A percentile compares a stretch with the other conserved stretches of the same genome.
Conservation (phyloP, 345 rosid genomes). For the Arabidopsis suecica region DNA sequence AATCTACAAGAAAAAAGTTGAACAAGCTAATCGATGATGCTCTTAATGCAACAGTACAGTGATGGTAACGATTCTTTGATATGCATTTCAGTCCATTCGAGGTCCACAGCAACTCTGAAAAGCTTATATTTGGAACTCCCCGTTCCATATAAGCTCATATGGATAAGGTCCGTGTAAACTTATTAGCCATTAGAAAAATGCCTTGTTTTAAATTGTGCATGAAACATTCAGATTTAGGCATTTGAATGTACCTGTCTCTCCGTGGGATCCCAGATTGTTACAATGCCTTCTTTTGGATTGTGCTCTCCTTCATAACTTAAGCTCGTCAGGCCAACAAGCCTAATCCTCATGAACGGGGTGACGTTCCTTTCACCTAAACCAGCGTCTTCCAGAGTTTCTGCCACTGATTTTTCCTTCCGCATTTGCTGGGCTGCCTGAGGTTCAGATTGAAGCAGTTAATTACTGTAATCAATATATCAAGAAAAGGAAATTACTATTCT, state of each 20-base stretch:
- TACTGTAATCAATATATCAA: not conserved
- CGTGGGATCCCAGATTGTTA: conserved; percentile 95
- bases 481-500: conserved; percentile 32
- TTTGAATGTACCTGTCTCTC: conserved; percentile 69
- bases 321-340: conserved; percentile 75
- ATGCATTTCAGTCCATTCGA: not conserved
- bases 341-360: conserved; percentile 82
- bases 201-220: not conserved
- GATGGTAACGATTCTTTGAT: conserved; percentile 18
- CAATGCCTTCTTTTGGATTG: conserved; percentile 65
- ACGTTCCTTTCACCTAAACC: conserved; percentile 80
- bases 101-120: not conserved
- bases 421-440: conserved; percentile 67
- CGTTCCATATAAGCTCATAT: conserved; percentile 6
- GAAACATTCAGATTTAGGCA: conserved; percentile 14
- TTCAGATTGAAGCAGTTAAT: conserved; percentile 29
- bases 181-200: conserved; percentile 15
- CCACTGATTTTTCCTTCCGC: conserved; percentile 66
- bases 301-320: conserved; percentile 46
- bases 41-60: conserved; percentile 1
- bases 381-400: conserved; percentile 72
- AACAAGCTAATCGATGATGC: conserved; percentile 3
- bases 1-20: conserved; percentile 22
- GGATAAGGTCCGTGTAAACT: conserved; percentile 16
- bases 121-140: not conserved